Evolutionary conservation across 768 basidiomycete species (phyloP), one percentile per base, ranked within the genome.

Genomic region (Naganishia friedmannii): DNA sequence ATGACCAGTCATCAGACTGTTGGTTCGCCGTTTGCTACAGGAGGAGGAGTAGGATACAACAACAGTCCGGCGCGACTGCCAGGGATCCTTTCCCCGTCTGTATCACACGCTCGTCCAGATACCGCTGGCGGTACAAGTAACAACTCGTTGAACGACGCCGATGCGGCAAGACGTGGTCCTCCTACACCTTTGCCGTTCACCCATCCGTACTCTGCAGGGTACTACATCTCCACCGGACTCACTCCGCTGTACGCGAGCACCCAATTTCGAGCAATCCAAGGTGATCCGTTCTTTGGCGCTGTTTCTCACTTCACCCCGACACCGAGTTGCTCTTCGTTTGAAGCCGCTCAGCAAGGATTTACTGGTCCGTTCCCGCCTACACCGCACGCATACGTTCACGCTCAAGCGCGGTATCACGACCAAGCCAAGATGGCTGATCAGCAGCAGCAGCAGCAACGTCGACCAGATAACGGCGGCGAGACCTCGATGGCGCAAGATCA

Each of bases 201-300:
- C 26, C 60, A 63, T 63, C 60, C 60, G 3, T 63, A 63, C 26
- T 63, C 60, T 28, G 60, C 60, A 42, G 60, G 60, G 19, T 63
- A 63, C 60, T 63, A 63, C 60, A 63, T 63, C 60, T 63, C 60
- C 9, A 63, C 60, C 12, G 60, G 60, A 23, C 60, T 63, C n/a
- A 63, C 60, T 5, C 60, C 60, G 5, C 37, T 63, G 5, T 63
- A 63, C 60, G 42, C 60, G 23, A 26, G 42, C 23, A 63, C 60
- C 42, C 60, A 63, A 42, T 63, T 63, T 42, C 60, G 60, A 23
- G 60, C 57, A 0, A 32, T 63, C 7, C 23, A 29, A 45, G 60
- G 60, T 63, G 60, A 63, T 63, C 60, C 60, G 60, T 63, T 63
- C 60, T 63, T 63, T 45, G 60, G 60, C 12, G 60, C 60, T 6